A percentile compares a stretch with the other conserved stretches of the same genome.
Conservation (phyloP, 164 flowering plant genomes). For the grape (Vitis vinifera) region ASM3070453v1 NC_081810.1:4484001-4484500, state of each 20-base stretch:
- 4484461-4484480: no score
- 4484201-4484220: constrained; percentile 82
- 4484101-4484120: background rate
- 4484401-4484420: no score
- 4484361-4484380: no score
- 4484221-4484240: constrained; percentile 73
- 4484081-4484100: no score
- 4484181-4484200: constrained; percentile 77
- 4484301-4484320: background rate
- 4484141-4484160: constrained; percentile 67
- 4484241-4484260: constrained; percentile 81
- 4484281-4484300: constrained; percentile 4
- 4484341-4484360: background rate
- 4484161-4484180: constrained; percentile 89
- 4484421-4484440: no score
- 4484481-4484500: no score
- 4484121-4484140: background rate
- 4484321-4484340: background rate
- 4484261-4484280: constrained; percentile 59
- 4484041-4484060: constrained; percentile 70
- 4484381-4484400: no score
- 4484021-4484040: constrained; percentile 91
- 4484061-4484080: background rate
- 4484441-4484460: no score
- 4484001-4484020: constrained; percentile 80